Base-by-base conservation (phyloP, 2,329 filamentous ascomycete species). In the Colletotrichum sp. region DNA sequence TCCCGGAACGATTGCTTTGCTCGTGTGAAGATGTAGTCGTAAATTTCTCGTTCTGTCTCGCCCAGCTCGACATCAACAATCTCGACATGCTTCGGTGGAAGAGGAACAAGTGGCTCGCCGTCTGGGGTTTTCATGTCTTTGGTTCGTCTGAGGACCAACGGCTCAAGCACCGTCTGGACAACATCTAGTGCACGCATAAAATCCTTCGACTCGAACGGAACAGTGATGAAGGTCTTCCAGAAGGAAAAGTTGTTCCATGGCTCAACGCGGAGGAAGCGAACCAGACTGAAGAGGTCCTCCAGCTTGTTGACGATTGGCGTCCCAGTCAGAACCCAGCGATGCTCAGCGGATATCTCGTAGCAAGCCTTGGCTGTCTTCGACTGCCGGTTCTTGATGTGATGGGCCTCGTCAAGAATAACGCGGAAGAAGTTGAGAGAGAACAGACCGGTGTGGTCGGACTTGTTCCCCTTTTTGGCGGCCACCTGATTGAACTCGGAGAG, bases 181-280 rank as follows among this genome's bases (percentile, higher is more conserved):
- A 99, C 97, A 82, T 99, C 97, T 9, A 99, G 89, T 1, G 97
- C 97, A 6, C 96, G 93, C 79, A 98, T 92, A 82, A 98, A 98
- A 78, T 99, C 95, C 79, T 97, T 97, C 0, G 95, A 96, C 83
- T 99, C 97, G 78, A 99, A 99, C 0, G 97, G 97, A 2, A 98
- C 93, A 0, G 97, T 99, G 81, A 99, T 99, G 83, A 99, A 99
- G 0, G 97, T 99, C 83, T 96, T 96, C 97, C 97, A 99, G 86
- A 98, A 99, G 0, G 96, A 98, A 84, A 99, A 99, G 83, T 99
- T 99, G 81, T 94, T 97, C 97, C 97, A 99, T 0, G 97, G 97
- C 83, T 99, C 96, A 6, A 99, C 97, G 72, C 95, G 93, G 13
- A 99, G 87, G 85, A 99, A 99, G 4, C 95, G 93, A 14, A 99